Evolutionary conservation across 345 rosid genomes (phyloP).

Genomic region (Citrus mangshanensis): DNA sequence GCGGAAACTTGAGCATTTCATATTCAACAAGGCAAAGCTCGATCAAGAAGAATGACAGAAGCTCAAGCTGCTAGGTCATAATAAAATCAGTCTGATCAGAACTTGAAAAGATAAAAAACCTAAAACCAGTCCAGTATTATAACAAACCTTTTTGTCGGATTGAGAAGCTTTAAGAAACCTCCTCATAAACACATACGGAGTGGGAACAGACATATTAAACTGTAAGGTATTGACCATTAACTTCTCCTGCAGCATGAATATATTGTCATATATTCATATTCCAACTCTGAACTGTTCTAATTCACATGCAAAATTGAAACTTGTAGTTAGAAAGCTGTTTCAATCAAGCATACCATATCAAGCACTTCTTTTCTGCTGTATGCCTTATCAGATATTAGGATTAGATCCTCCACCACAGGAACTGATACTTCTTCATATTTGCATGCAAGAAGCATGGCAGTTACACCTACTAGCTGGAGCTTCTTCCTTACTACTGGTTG

Average conservation of each 20-base stretch:
- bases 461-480: conserved; percentile 92
- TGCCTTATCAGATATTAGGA: conserved; percentile 86
- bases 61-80: conserved; percentile 60
- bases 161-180: conserved; percentile 88
- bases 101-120: neutral
- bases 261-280: neutral
- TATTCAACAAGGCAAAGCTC: conserved; percentile 74
- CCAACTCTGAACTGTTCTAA: neutral
- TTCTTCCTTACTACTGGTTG: conserved; percentile 76
- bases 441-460: conserved; percentile 97
- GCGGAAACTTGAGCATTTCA: conserved; percentile 58
- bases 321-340: neutral
- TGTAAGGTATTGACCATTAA: conserved; percentile 67
- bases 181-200: conserved; percentile 91
- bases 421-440: conserved; percentile 96
- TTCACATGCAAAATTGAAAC: neutral
- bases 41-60: conserved; percentile 62
- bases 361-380: conserved; percentile 82
- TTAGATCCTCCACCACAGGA: conserved; percentile 93
- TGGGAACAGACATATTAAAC: conserved; percentile 77
- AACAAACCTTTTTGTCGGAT: conserved; percentile 75
- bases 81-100: conserved; percentile 12
- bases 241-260: conserved; percentile 62
- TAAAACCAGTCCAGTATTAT: neutral
- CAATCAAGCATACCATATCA: conserved; percentile 58